Conservation (phyloP, 345 rosid genomes). For the Iberis pinnata region DNA sequence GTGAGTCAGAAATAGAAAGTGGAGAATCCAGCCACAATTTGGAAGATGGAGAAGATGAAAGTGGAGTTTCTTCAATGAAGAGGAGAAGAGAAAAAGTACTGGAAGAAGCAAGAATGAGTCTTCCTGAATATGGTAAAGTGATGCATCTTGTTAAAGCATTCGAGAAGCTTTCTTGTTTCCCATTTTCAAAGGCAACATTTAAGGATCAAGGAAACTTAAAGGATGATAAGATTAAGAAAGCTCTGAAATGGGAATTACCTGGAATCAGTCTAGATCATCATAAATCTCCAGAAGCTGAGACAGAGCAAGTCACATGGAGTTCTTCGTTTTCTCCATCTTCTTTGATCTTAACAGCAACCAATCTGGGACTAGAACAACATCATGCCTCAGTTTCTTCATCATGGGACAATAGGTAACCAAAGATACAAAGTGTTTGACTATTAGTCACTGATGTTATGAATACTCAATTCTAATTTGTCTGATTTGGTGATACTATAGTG, state of each 20-base stretch:
- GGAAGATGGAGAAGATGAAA: conserved; percentile 26
- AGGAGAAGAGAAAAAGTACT: conserved; percentile 69
- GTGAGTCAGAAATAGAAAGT: conserved; percentile 15
- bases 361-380: conserved; percentile 48
- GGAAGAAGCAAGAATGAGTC: conserved; percentile 66
- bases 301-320: conserved; percentile 28
- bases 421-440: not conserved
- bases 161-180: conserved; percentile 53
- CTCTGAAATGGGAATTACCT: conserved; percentile 67
- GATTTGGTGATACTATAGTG: conserved; percentile 26
- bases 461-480: not conserved
- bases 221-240: conserved; percentile 38
- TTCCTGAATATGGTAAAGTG: conserved; percentile 70
- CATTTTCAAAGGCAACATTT: conserved; percentile 9
- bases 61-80: conserved; percentile 43
- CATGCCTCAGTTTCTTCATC: conserved; percentile 57
- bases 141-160: conserved; percentile 79
- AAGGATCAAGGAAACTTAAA: conserved; percentile 29
- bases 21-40: conserved; percentile 12
- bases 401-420: conserved; percentile 48
- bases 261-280: conserved; percentile 49
- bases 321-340: conserved; percentile 44
- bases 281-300: conserved; percentile 31
- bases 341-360: conserved; percentile 52
- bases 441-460: not conserved